Evolutionary conservation across 768 basidiomycete species (phyloP), one percentile per base, ranked within the genome.

Genomic region (Floccularia luteovirens): DNA sequence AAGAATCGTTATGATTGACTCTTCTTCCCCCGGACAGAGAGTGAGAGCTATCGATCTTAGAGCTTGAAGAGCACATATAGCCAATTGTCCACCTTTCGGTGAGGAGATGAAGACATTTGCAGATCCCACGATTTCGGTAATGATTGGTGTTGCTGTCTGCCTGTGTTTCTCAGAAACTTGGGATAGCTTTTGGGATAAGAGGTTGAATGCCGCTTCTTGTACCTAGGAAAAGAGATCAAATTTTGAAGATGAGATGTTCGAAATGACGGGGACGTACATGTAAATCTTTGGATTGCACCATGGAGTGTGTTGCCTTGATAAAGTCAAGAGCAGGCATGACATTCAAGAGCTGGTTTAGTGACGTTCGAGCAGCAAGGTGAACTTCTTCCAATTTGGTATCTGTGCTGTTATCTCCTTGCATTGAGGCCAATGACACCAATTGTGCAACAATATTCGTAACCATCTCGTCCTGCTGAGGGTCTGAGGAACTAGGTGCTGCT

Each of bases 271-370:
- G 2, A 51, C 74, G 47, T 43, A 87, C 86, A 54, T 61, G 61
- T 20, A 54, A 41, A 30, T 83, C 72, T 1, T 67, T 63, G 3
- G 72, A 77, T 21, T 67, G 58, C 10, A 88, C 50, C 60, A 88
- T 78, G 1, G 66, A 60, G 14, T 73, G 41, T 4, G 77, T 61
- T 4, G 83, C 70, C 20, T 57, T 51, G 38, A 87, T 60, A 60
- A 94, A 93, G 48, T 82, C 75, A 22, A 62, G 55, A 2, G 82
- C 90, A 5, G 82, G 72, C 62, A 93, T 79, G 31, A 78, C 71
- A 17, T 58, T 65, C 38, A 90, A 69, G 2, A 75, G 62, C 33
- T 66, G 71, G 12, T 61, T 67, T 36, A 89, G 60, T 3, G 77
- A 69, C 13, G 55, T 47, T 20, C 75, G 71, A 17, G 81, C 74